Evolutionary conservation across 108 stramenopile species (phyloP), one percentile per base, ranked within the genome.

Genomic region (Stephanodiscus minutulus): DNA sequence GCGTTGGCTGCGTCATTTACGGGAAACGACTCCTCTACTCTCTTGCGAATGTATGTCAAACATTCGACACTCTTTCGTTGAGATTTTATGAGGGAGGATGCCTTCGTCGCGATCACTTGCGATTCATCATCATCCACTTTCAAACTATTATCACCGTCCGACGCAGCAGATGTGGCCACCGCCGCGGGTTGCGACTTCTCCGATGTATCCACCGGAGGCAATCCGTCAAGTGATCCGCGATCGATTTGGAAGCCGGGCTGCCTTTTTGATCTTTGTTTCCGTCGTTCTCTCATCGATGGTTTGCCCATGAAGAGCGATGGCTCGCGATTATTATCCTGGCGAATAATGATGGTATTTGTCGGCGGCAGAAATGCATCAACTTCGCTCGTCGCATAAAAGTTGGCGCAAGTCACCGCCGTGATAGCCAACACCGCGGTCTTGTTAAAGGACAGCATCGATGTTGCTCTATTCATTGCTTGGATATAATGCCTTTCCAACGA

Each of bases 21-120:
- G n/a, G 74, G 74, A 33, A 81, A 76, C 8, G 46, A 64, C 31
- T 68, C 73, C 35, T 81, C 79, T 33, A 81, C 69, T 49, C 79
- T 33, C 55, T 76, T 64, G 18, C 60, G 65, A 25, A 81, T 64
- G 62, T 28, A 66, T 10, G 79, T 64, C 46, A 81, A 71, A 20
- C 33, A 50, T 28, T 70, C 69, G 12, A 81, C 79, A 41, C 75
- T 76, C 70, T 71, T 76, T 10, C 70, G 61, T 44, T 76, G 79
- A 18, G 66, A 49, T 28, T 64, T 67, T 33, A 81, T 36, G 41
- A 81, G 74, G 1, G 54, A 41, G n/a, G 79, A 70, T 65, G 79
- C 74, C 61, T 67, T 57, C n/a, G 62, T 56, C 10, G 28, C 37
- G 6, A 46, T 71, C 25, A 70, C 57, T 31, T 70, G 35, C 41